Base-by-base conservation (phyloP, 805 yeast species). In the Zygosaccharomyces rouxii region DNA sequence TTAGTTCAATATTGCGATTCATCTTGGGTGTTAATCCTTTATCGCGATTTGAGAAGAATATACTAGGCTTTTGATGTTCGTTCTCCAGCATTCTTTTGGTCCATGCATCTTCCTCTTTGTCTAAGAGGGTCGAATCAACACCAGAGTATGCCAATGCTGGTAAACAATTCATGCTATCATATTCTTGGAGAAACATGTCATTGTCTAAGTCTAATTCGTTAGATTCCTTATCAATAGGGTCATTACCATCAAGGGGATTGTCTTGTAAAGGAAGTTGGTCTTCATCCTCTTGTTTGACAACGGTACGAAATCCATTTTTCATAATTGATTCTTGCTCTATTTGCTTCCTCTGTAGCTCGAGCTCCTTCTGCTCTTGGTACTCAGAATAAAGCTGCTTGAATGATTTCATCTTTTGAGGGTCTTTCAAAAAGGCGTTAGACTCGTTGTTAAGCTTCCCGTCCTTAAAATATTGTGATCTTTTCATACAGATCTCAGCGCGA, bases 81-180 rank as follows among this genome's bases (percentile, higher is more conserved):
- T 75, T 63, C 3, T 60, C 55, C 14, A 70, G 55, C 50, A 74
- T 66, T 11, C 69, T 46, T 23, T 73, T 75, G 16, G 77, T 70
- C 2, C 77, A 53, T 7, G 65, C 62, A 35, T 75, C 69, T 55
- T 81, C 84, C 35, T 70, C 63, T 14, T 62, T 60, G 13, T 78
- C 80, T 13, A 72, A 49, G 43, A 72, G 58, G 31, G 75, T 78
- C 11, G 75, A 71, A 47, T 74, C 76, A 1, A 77, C 46, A 13
- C 89, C 90, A 14, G 59, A 56, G 55, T 79, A 83, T 3, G 59
- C 59, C 2, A 86, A 59, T 0, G 81, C 78, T 0, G 99, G 98
- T 6, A 89, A 62, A 0, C 89, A 89, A 39, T 95, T 89, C 2
- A 80, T 71, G 5, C 86, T 78, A 54, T 90, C 97, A 64, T 92